A percentile compares a stretch with the other conserved stretches of the same genome.
Conservation (phyloP, 129 eudicot species). For the Artemisia tridentata region DNA sequence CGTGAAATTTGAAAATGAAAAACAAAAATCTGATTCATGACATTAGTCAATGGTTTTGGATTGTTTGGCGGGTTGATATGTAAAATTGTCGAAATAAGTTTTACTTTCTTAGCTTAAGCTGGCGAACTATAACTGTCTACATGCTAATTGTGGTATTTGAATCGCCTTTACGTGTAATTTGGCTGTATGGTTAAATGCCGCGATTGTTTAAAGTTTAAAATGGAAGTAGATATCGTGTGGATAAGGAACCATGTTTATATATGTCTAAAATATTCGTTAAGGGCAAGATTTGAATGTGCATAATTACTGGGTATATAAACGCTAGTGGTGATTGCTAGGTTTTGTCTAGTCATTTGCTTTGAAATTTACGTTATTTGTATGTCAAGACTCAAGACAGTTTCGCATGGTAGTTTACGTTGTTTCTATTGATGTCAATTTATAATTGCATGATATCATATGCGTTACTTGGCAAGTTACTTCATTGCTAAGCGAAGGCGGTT, state of each 20-base stretch:
- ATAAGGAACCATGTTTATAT: neutral
- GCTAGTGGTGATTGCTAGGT: neutral
- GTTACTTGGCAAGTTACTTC: neutral
- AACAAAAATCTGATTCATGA: too few species aligned
- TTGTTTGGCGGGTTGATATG: neutral
- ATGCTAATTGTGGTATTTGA: slow-evolving; percentile 6
- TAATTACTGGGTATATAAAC: neutral
- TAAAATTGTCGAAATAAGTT: neutral
- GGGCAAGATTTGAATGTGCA: neutral
- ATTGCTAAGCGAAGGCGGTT: neutral
- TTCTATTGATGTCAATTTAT: neutral
- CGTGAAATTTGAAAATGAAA: too few species aligned
- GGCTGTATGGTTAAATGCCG: too few species aligned
- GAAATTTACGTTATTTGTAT: neutral
- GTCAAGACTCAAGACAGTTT: slow-evolving; percentile 11
- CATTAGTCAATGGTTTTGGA: neutral
- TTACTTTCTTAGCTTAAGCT: neutral
- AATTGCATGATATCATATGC: neutral
- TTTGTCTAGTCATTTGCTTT: neutral
- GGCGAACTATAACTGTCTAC: neutral
- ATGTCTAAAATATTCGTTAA: neutral
- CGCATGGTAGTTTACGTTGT: slow-evolving; percentile 1
- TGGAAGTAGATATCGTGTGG: neutral
- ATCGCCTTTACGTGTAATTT: neutral
- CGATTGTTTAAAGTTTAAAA: neutral